These are phyloP conservation scores for Phylloporus rhodoxanthus DNA, from an alignment of 768 basidiomycete species.

Conservation along the genomic window DNA sequence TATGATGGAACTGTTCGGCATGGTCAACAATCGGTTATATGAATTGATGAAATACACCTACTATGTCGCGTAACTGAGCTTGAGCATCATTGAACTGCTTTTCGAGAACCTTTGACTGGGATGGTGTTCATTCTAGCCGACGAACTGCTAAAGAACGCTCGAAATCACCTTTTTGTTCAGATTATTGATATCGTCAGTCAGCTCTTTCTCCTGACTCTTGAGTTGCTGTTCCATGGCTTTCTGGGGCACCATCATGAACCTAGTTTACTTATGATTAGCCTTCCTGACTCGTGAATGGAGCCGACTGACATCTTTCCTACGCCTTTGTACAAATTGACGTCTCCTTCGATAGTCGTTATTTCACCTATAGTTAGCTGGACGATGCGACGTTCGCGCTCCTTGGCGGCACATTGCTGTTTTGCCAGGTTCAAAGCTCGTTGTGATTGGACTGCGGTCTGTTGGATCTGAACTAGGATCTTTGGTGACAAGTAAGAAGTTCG, in stretches of 20 bases:
- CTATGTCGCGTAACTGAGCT: constrained; percentile 78
- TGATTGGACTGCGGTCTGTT: constrained; percentile 83
- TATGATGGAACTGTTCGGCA: constrained; percentile 26
- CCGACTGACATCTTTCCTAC: constrained; percentile 83
- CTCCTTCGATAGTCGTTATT: constrained; percentile 60
- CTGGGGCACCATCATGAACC: constrained; percentile 88
- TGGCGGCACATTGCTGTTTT: constrained; percentile 67
- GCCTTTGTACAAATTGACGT: constrained; percentile 86
- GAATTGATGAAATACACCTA: constrained; percentile 31
- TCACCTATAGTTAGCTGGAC: constrained; percentile 86
- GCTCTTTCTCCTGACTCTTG: constrained; percentile 70
- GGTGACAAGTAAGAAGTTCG: constrained; percentile 20
- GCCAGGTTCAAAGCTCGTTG: constrained; percentile 71
- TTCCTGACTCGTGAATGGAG: not conserved
- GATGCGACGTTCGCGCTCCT: constrained; percentile 86
- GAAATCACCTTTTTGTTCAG: constrained; percentile 77
- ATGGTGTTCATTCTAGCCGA: not conserved
- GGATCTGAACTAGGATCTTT: constrained; percentile 90
- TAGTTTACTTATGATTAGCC: constrained; percentile 26
- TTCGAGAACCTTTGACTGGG: constrained; percentile 82
- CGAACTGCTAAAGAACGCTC: not conserved
- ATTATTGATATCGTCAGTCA: constrained; percentile 76
- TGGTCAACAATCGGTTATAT: constrained; percentile 3
- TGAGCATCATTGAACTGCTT: constrained; percentile 92
- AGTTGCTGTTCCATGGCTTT: constrained; percentile 73